A percentile compares a stretch with the other conserved stretches of the same genome.
Evolutionary conservation across 1,284 basidiomycete genomes (phyloP).

Genomic region (Boletellus deceptivus): DNA sequence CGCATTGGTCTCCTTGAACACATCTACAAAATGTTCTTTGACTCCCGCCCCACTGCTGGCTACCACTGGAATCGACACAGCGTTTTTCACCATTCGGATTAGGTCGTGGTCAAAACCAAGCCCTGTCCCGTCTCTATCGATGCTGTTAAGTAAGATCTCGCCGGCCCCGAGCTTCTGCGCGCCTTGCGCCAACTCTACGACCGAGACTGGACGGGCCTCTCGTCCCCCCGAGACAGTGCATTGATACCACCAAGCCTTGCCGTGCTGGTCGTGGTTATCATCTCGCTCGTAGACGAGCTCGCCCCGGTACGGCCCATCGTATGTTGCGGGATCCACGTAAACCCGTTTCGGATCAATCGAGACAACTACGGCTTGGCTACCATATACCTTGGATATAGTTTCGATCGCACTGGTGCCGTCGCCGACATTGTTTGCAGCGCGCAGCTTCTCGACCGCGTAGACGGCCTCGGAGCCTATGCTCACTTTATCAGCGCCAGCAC

Average conservation of each 20-base stretch:
- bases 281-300: constrained; percentile 63
- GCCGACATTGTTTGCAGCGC: constrained; percentile 47
- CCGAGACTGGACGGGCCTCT: constrained; percentile 86
- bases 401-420: constrained; percentile 90
- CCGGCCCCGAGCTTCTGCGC: constrained; percentile 91
- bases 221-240: constrained; percentile 96
- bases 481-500: constrained; percentile 97
- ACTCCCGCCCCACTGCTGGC: constrained; percentile 92
- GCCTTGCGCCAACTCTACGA: constrained; percentile 86
- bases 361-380: constrained; percentile 97
- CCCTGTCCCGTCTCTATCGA: constrained; percentile 95
- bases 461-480: constrained; percentile 97
- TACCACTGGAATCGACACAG: constrained; percentile 89
- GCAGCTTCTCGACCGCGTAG: constrained; percentile 85
- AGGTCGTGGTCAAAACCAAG: constrained; percentile 91
- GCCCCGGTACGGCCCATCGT: constrained; percentile 66
- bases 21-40: constrained; percentile 80
- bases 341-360: constrained; percentile 93
- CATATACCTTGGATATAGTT: constrained; percentile 88
- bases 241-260: constrained; percentile 97
- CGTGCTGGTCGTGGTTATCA: constrained; percentile 55
- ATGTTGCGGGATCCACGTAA: constrained; percentile 71
- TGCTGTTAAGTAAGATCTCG: constrained; percentile 94
- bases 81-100: constrained; percentile 70
- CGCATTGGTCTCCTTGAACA: constrained; percentile 76